Percentiles rank a stretch among this genome's conserved stretches.
phyloP scores from a whole-genome alignment of 2,329 filamentous ascomycete species.

The Penicillium sp. region DNA sequence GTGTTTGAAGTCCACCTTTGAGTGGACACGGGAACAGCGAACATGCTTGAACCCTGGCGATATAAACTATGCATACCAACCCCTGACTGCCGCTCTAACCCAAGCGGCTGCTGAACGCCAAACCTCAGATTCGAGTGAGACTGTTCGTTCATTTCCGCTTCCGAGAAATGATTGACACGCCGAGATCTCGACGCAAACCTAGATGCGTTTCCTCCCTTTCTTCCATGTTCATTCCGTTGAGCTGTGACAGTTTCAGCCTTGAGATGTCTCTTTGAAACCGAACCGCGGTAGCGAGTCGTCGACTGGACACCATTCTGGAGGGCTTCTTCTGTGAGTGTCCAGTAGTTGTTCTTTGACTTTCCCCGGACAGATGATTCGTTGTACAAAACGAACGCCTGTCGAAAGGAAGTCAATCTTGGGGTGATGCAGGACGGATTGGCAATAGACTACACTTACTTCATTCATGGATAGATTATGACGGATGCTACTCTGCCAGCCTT shows the following conservation, averaged over 20 bases:
- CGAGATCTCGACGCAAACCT: neutral
- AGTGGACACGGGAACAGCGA: neutral
- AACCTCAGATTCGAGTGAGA: neutral
- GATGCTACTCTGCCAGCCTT: conserved; percentile 94
- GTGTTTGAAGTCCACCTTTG: neutral
- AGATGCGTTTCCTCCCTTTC: neutral
- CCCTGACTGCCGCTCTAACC: neutral
- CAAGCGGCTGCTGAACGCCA: neutral
- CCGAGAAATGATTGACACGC: neutral
- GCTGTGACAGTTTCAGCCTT: neutral
- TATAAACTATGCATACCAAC: neutral
- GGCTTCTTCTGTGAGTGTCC: conserved; percentile 11
- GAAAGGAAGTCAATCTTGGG: neutral
- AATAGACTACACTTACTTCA: conserved; percentile 58
- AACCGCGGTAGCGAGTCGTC: conserved; percentile 8
- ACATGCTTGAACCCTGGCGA: neutral
- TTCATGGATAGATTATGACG: conserved; percentile 97
- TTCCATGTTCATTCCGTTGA: neutral
- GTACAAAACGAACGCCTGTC: conserved; percentile 21
- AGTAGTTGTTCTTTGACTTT: conserved; percentile 11
- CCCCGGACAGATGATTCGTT: conserved; percentile 2
- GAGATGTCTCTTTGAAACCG: neutral
- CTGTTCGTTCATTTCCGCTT: neutral
- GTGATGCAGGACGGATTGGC: neutral
- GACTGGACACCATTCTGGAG: conserved; percentile 11